Base-by-base conservation (phyloP, 2,329 filamentous ascomycete genomes). In the Penicillium sp. region DNA sequence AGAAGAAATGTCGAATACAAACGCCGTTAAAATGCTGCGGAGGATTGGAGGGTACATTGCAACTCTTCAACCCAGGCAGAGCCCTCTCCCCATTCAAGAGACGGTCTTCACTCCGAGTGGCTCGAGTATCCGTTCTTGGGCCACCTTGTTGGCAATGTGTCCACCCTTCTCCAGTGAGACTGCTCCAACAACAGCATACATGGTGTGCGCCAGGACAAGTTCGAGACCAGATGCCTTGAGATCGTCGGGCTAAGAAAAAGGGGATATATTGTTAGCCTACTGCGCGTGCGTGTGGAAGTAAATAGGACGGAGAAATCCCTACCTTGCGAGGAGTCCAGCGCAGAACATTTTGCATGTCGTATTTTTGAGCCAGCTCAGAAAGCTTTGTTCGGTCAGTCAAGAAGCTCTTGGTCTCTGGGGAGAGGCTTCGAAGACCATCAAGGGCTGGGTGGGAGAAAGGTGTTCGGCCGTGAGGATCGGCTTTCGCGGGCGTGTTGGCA, bases 241-340 rank as follows among this genome's bases (percentile, higher is more conserved):
- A 59, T 90, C 84, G 52, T 84, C 74, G 24, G 83, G 79, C 79
- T 84, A 35, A 38, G 38, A 25, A 29, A 26, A 36, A 11, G 26
- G 18, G 18, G 9, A 34, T 24, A 33, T 33, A 29, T 39, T n/a
- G 39, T 47, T 44, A 49, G 29, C 46, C 32, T 29, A 43, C 12
- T 29, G 29, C 8, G 29, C 11, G 7, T 32, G 29, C 7, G 3
- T 46, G 39, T 27, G 42, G 44, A 51, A 45, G 12, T 45, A 40
- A n/a, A 26, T 32, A 36, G 0, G 45, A 67, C 8, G 28, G 1
- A 27, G n/a, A 4, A 38, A 8, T 38, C 18, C 41, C 81, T 64
- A 95, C 90, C 74, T 85, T 78, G 73, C 80, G 82, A 27, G 93
- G 93, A 69, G 86, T 88, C 93, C 93, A 97, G 71, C 93, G 78